Evolutionary conservation across 2,329 filamentous ascomycete genomes (phyloP).

Genomic region (Ascochyta fabae): DNA sequence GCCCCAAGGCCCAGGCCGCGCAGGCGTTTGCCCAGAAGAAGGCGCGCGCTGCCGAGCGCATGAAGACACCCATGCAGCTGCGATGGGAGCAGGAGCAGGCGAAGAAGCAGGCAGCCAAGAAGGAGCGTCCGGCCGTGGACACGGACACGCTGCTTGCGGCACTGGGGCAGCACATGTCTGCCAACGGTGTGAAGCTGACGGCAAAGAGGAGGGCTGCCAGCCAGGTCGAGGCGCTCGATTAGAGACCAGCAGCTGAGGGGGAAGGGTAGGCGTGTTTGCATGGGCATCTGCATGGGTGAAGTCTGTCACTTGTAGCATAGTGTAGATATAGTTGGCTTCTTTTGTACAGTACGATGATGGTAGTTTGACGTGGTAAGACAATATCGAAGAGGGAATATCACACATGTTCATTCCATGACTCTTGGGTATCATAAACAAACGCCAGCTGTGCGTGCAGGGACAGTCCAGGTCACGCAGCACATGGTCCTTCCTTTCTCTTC

Average conservation of each 20-base stretch:
- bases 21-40: constrained; percentile 40
- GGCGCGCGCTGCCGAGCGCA: constrained; percentile 27
- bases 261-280: not conserved
- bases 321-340: constrained; percentile 28
- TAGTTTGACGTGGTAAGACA: not conserved
- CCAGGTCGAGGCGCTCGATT: constrained; percentile 20
- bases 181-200: constrained; percentile 26
- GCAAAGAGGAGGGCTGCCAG: constrained; percentile 19
- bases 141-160: constrained; percentile 48
- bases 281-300: not conserved
- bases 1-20: constrained; percentile 18
- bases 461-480: no score
- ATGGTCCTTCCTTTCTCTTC: not conserved
- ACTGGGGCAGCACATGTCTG: constrained; percentile 52
- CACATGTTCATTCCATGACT: not conserved
- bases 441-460: not conserved
- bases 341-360: constrained; percentile 6
- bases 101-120: constrained; percentile 29
- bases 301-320: constrained; percentile 21
- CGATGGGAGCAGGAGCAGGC: constrained; percentile 40
- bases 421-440: not conserved
- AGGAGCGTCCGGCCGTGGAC: constrained; percentile 31
- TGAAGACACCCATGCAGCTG: constrained; percentile 46
- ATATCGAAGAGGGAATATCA: not conserved
- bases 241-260: not conserved